phyloP scores from a whole-genome alignment of 305 asterid genomes.

The Fraxinus angustifolia region DNA sequence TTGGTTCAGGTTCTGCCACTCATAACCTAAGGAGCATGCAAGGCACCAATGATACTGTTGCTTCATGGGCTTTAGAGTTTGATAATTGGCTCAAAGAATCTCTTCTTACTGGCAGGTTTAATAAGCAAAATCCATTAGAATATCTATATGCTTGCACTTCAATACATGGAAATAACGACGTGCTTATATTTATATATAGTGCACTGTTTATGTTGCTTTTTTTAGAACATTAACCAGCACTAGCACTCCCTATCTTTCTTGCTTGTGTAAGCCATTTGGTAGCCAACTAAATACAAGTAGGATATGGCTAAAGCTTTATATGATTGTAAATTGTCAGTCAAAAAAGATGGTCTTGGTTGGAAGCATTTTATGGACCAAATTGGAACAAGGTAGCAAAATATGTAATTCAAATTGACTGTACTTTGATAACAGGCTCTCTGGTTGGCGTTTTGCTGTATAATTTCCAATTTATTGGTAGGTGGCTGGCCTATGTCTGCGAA shows the following conservation, averaged over 20 bases:
- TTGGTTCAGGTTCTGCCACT: constrained; percentile 80
- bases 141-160: neutral
- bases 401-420: neutral
- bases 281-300: neutral
- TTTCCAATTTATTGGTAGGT: neutral
- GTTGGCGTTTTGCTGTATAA: neutral
- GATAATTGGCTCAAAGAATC: constrained; percentile 69
- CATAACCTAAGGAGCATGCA: constrained; percentile 54
- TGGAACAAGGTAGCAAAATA: neutral
- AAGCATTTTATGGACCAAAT: neutral
- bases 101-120: constrained; percentile 62
- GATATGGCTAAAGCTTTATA: neutral
- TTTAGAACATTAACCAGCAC: neutral
- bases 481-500: neutral
- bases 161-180: neutral
- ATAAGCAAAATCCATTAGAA: neutral
- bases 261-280: neutral
- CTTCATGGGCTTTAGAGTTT: constrained; percentile 69
- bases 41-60: constrained; percentile 27
- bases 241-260: neutral
- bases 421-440: neutral
- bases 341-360: neutral
- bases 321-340: neutral
- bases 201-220: neutral
- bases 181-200: neutral